These are phyloP conservation scores for Oryza nivara DNA, from an alignment of 176 grass and related monocot genomes.

Conservation along the genomic window DNA sequence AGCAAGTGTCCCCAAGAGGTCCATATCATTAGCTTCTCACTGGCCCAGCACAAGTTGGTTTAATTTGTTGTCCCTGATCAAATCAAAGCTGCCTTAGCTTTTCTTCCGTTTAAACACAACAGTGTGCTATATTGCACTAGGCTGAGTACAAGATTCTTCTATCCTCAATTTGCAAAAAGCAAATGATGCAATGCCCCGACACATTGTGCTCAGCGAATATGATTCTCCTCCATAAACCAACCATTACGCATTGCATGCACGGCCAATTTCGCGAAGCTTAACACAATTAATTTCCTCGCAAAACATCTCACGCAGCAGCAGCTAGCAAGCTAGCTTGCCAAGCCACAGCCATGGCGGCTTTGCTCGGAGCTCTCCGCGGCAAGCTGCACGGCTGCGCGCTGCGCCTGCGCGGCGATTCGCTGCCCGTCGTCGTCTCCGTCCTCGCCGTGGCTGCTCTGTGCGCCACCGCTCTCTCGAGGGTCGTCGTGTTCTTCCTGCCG, in stretches of 20 bases:
- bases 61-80: neutral
- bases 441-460: conserved; percentile 2
- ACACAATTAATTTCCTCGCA: neutral
- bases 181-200: neutral
- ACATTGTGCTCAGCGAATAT: conserved; percentile 50
- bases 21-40: neutral
- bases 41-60: neutral
- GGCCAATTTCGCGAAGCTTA: neutral
- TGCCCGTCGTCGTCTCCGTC: neutral
- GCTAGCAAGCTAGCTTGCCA: no score
- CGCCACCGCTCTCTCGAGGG: conserved; percentile 23
- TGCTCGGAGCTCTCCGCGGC: conserved; percentile 20
- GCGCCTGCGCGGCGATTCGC: neutral
- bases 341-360: conserved; percentile 30
- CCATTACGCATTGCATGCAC: neutral
- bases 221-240: conserved; percentile 47
- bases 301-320: no score
- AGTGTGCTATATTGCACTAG: neutral
- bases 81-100: neutral
- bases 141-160: conserved; percentile 34
- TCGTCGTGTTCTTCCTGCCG: conserved; percentile 55
- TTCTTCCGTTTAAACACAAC: neutral
- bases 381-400: neutral
- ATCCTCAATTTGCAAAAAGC: conserved; percentile 40
- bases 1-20: neutral